Conservation (phyloP, 306 rosid genomes). For the Quercus cerris region DNA sequence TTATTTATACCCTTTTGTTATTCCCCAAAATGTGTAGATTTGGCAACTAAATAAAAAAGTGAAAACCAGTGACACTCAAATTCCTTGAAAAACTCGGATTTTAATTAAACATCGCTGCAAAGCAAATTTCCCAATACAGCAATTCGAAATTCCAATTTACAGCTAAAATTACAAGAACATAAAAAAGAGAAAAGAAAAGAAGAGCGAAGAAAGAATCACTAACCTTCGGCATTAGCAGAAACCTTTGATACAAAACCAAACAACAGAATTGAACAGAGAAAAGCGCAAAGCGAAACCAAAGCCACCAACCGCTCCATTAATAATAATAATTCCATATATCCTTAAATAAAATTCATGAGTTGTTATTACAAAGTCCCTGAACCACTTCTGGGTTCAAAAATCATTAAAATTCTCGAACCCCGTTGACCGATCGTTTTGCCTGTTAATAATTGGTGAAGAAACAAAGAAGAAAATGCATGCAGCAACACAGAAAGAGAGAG, state of each 20-base stretch:
- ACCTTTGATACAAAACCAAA: slow-evolving; percentile 47
- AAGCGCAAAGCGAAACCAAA: slow-evolving; percentile 30
- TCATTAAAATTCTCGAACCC: not conserved
- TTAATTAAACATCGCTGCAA: not conserved
- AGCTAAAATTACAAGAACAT: slow-evolving; percentile 8
- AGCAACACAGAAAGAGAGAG: not conserved
- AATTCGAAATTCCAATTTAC: not conserved
- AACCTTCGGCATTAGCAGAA: slow-evolving; percentile 74
- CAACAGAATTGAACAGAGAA: slow-evolving; percentile 44
- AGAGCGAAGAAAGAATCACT: not conserved
- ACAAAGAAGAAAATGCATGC: not conserved
- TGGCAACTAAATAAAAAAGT: not conserved
- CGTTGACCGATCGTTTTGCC: not conserved
- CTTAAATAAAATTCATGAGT: slow-evolving; percentile 9
- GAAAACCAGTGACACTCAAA: too few species aligned
- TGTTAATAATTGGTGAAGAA: not conserved
- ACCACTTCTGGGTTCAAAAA: not conserved
- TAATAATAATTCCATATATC: not conserved
- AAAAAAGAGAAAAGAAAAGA: not conserved
- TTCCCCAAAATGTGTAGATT: not conserved
- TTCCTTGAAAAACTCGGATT: not conserved
- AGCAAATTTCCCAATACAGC: not conserved
- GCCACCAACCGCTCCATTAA: slow-evolving; percentile 37
- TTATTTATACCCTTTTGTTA: not conserved
- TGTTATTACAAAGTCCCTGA: not conserved